Evolutionary conservation across 768 basidiomycete species (phyloP).

Genomic region (Coprinopsis sp.): DNA sequence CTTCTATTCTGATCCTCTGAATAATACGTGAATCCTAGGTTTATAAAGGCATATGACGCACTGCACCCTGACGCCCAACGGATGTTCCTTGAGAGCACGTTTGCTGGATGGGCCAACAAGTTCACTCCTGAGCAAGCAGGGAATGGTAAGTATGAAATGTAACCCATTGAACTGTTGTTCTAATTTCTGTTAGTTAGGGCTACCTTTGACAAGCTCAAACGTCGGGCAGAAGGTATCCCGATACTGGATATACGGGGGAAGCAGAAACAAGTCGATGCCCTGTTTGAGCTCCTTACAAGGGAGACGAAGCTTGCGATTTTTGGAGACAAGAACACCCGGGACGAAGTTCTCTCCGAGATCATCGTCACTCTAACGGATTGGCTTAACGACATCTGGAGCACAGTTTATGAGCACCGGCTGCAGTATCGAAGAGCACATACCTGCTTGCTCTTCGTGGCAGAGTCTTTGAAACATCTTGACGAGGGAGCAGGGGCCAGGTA

Average conservation of each 20-base stretch:
- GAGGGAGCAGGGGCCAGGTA: constrained; percentile 33
- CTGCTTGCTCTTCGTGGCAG: constrained; percentile 50
- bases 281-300: constrained; percentile 49
- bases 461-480: constrained; percentile 41
- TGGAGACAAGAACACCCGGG: constrained; percentile 49
- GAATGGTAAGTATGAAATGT: constrained; percentile 25
- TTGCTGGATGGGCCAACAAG: constrained; percentile 44
- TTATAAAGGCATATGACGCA: constrained; percentile 41
- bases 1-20: too few relatives aligned
- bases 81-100: constrained; percentile 43
- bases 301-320: constrained; percentile 51
- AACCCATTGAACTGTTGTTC: background rate
- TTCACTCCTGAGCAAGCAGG: constrained; percentile 33
- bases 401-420: constrained; percentile 53
- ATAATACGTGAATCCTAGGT: too few relatives aligned
- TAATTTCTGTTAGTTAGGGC: constrained; percentile 24
- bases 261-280: constrained; percentile 46
- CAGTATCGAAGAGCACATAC: constrained; percentile 49
- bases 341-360: constrained; percentile 53
- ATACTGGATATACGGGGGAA: constrained; percentile 48
- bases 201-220: constrained; percentile 37
- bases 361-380: constrained; percentile 52
- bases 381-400: constrained; percentile 61
- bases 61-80: constrained; percentile 53
- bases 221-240: constrained; percentile 37